Base-by-base conservation (phyloP, 495 filamentous ascomycete species). In the Neurospora sp. region DNA sequence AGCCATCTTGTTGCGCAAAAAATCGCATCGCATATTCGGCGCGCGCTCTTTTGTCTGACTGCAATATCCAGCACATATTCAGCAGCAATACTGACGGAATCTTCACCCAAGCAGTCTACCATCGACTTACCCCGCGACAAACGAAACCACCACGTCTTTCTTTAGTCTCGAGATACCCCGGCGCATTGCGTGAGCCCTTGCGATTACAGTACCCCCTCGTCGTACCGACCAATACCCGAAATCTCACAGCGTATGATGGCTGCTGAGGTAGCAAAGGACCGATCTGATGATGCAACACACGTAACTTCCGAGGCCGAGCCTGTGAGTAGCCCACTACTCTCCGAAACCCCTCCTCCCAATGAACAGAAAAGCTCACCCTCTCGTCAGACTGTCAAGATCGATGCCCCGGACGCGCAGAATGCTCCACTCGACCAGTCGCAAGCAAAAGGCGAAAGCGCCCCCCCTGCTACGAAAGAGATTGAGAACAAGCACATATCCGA, bases 211-310 rank as follows among this genome's bases (percentile, higher is more conserved):
- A 44, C 61, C 74, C 74, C 69, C 75, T 71, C 40, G 31, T 31
- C 53, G 22, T 22, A 40, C 12, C 69, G 48, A 71, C 68, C 22
- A 16, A 37, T 18, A 27, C 22, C 44, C 45, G 16, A 69, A 35
- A 18, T n/a, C 35, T 76, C 78, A 79, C 76, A 82, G 77, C 82
- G 84, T 83, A 88, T 87, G 84, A 88, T 88, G 87, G 87, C 87
- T 81, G 85, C 86, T 81, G 86, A 86, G 83, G 85, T 83, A 83
- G 82, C 82, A 76, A 77, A 82, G 74, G 81, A 83, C 75, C 83
- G 79, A 81, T 80, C 86, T 80, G 84, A 82, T 81, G 84, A 87
- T 83, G 82, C 83, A 78, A 81, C 81, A 65, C 53, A 65, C 81
- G 76, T 84, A 76, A 81, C 78, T 78, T 81, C 81, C 77, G 79